Evolutionary conservation across 805 yeast genomes (phyloP), one percentile per base, ranked within the genome.

Genomic region (Torulaspora indica): DNA sequence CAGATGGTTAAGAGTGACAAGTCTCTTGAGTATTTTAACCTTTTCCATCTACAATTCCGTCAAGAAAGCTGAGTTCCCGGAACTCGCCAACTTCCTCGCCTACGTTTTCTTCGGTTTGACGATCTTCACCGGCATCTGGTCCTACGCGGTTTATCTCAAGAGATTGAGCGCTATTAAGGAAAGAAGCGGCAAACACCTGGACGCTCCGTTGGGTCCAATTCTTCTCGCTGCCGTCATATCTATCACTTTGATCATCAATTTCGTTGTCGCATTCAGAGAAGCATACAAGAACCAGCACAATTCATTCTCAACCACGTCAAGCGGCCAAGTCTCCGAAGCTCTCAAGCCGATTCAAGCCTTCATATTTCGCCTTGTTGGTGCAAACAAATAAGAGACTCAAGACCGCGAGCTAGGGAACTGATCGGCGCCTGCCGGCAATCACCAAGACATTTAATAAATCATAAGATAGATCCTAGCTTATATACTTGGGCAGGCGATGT

Each of bases 1-100:
- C 72, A 78, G 95, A 66, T 93, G 98, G 98, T 73, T 93, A 53
- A 89, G 84, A 50, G 91, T 91, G 17, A 85, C 95, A 10, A 79
- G 95, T 0, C 71, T 93, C 61, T 74, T 93, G 54, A 81, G 95
- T 15, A 81, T 90, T 0, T 69, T 93, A 56, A 88, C 98, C 0
- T 89, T 90, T 60, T 75, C 93, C 12, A 77, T 93, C 43, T 86
- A 86, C 69, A 77, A 81, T 32, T 82, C 95, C 8, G 85, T 87
- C 15, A 71, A 74, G 49, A 70, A 73, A 23, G 81, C 96, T 0
- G 76, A 81, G 48, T 78, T 78, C 55, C 77, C 79, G n/a, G 53
- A 57, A 3, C 60, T 84, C 31, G 91, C 96, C 1, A 78, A 77
- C 15, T 57, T 67, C 42, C 69, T 90, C 55, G 95, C 98, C 0